These are phyloP conservation scores for Wickerhamiella slavikovae DNA, from an alignment of 805 yeast species.

Conservation along the genomic window DNA sequence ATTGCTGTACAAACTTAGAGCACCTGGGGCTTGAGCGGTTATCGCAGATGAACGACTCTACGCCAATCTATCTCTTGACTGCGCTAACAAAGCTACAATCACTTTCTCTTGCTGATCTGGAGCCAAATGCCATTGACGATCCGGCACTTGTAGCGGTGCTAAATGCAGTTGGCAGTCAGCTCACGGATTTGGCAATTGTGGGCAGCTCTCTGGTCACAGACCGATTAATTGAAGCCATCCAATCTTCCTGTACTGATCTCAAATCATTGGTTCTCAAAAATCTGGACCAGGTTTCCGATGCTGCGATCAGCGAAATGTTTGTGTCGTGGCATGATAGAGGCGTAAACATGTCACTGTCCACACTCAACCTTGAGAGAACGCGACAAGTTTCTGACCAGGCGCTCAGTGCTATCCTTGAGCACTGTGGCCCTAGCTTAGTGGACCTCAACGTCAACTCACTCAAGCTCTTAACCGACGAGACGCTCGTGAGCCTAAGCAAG, in stretches of 20 bases:
- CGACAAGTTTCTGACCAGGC: constrained; percentile 42
- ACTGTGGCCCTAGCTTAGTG: constrained; percentile 43
- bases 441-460: constrained; percentile 58
- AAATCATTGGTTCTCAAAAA: constrained; percentile 36
- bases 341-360: constrained; percentile 30
- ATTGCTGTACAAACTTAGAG: constrained; percentile 33
- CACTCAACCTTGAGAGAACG: constrained; percentile 46
- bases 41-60: constrained; percentile 44
- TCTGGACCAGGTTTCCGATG: constrained; percentile 48
- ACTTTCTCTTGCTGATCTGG: constrained; percentile 51
- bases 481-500: constrained; percentile 12
- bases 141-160: constrained; percentile 41
- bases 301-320: constrained; percentile 41
- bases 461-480: constrained; percentile 28
- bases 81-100: constrained; percentile 31
- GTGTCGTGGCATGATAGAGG: constrained; percentile 24
- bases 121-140: constrained; percentile 42
- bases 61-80: constrained; percentile 39
- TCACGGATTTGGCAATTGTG: constrained; percentile 39
- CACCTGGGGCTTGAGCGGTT: constrained; percentile 42
- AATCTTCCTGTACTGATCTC: constrained; percentile 29
- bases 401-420: constrained; percentile 35
- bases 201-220: constrained; percentile 52
- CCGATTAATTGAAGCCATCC: constrained; percentile 26
- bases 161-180: constrained; percentile 29